phyloP scores from a whole-genome alignment of 2,329 filamentous ascomycete genomes.

The Fusarium citri region DNA sequence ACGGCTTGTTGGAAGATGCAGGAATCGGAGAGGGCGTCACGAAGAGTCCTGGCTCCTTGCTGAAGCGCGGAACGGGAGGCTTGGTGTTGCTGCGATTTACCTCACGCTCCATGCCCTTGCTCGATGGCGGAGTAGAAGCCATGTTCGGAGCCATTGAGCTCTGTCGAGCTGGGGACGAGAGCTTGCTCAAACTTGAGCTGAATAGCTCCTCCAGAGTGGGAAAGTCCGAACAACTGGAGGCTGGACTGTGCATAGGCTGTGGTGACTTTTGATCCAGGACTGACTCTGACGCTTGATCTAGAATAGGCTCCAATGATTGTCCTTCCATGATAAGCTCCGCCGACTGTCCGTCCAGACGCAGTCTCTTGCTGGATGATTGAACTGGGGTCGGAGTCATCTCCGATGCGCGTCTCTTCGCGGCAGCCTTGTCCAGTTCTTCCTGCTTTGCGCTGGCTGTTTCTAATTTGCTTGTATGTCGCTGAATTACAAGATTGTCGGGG shows the following conservation, averaged over 20 bases:
- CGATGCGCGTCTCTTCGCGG: background rate
- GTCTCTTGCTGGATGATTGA: fast-evolving
- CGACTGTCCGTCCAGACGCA: background rate
- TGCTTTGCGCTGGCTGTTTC: background rate
- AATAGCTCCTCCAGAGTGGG: background rate
- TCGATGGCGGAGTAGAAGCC: background rate
- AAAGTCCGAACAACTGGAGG: background rate
- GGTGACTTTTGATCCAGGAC: background rate
- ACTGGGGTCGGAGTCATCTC: background rate
- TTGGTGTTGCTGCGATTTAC: background rate
- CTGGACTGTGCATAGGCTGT: fast-evolving
- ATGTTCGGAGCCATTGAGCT: background rate
- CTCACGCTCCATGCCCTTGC: fast-evolving
- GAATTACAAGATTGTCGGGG: background rate
- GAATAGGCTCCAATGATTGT: background rate
- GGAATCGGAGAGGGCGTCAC: background rate
- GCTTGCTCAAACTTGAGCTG: background rate
- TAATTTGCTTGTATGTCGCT: background rate
- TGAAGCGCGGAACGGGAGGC: background rate
- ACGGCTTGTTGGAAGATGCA: background rate
- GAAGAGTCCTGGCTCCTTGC: background rate
- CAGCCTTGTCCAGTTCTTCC: background rate
- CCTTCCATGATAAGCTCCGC: background rate
- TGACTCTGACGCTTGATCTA: background rate
- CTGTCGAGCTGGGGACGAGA: fast-evolving